These are phyloP conservation scores for Hanseniaspora jakobsenii DNA, from an alignment of 805 yeast species.

Conservation along the genomic window DNA sequence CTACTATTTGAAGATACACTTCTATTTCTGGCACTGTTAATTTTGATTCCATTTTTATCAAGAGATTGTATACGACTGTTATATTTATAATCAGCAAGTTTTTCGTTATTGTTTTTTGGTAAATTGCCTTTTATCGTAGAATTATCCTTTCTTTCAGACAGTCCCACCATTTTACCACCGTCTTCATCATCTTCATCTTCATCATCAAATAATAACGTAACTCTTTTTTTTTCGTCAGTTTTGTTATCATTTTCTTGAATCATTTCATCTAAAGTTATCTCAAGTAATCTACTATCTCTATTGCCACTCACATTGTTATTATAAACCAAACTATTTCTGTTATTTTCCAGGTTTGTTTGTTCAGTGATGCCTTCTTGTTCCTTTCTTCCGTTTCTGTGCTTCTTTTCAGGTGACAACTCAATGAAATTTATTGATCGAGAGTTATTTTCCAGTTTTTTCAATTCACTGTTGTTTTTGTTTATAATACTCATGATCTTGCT, in stretches of 20 bases:
- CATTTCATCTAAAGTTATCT: conserved; percentile 11
- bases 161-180: no score
- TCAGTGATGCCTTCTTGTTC: no score
- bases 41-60: not conserved
- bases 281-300: conserved; percentile 12
- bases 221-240: conserved; percentile 20
- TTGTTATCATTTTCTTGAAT: conserved; percentile 5
- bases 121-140: not conserved
- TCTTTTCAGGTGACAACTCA: no score
- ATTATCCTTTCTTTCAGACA: conserved; percentile 13
- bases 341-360: not conserved
- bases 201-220: conserved; percentile 25
- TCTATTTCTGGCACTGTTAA: not conserved
- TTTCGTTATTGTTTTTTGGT: not conserved
- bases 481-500: no score
- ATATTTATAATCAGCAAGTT: not conserved
- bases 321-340: not conserved
- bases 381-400: no score
- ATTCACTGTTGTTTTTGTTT: no score
- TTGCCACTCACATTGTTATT: not conserved
- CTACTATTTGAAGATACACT: not conserved
- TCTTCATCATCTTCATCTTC: conserved; percentile 17
- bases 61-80: no score
- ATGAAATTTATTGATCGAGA: no score
- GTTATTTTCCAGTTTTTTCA: no score